Evolutionary conservation across 2,329 filamentous ascomycete species (phyloP).

Genomic region (Xylariales sp.): DNA sequence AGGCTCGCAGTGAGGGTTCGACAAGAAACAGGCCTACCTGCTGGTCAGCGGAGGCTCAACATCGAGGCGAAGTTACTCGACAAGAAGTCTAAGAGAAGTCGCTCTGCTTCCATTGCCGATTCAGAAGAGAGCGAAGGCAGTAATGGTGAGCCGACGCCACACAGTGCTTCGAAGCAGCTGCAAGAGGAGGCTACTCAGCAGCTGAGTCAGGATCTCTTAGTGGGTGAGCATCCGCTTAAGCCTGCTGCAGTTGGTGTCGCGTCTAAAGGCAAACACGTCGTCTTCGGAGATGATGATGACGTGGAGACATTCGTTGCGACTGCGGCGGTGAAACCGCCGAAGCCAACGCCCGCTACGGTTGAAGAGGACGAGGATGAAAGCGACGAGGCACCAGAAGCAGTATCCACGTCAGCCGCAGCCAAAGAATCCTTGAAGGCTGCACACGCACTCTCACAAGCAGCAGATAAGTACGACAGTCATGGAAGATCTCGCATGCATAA

Average conservation of each 20-base stretch:
- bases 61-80: conserved; percentile 22
- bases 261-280: conserved; percentile 24
- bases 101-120: conserved; percentile 16
- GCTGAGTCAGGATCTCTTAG: conserved; percentile 16
- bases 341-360: conserved; percentile 4
- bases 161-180: conserved; percentile 25
- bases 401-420: conserved; percentile 48
- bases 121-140: conserved; percentile 17
- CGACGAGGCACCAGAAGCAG: conserved; percentile 54
- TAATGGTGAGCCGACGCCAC: conserved; percentile 12
- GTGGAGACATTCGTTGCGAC: conserved; percentile 26
- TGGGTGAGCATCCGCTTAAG: conserved; percentile 5
- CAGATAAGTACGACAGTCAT: conserved; percentile 49
- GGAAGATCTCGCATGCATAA: too few species aligned
- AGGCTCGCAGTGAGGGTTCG: conserved; percentile 20
- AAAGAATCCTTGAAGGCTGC: conserved; percentile 40
- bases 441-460: conserved; percentile 43
- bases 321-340: conserved; percentile 14
- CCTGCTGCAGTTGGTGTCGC: conserved; percentile 10
- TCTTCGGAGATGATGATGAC: conserved; percentile 28
- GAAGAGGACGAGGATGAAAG: conserved; percentile 34
- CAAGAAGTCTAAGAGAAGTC: conserved; percentile 15
- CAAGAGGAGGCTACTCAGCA: conserved; percentile 26
- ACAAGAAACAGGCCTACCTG: conserved; percentile 8
- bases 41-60: conserved; percentile 11